Evolutionary conservation across 352 stramenopile genomes (phyloP).

Genomic region (Globisporangium spiculum): DNA sequence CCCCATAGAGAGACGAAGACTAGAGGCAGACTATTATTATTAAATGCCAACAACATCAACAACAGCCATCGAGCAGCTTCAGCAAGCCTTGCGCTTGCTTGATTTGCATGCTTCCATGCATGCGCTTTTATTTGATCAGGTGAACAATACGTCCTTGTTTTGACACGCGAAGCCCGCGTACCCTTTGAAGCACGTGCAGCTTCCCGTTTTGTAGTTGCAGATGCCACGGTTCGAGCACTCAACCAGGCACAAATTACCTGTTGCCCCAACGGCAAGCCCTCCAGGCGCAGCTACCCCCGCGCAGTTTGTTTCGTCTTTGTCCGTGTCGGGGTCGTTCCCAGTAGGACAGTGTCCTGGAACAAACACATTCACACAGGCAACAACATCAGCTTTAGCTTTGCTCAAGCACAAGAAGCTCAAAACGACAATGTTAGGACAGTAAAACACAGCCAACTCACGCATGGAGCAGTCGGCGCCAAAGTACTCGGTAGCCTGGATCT

Average conservation of each 20-base stretch:
- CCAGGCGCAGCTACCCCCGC: slow-evolving; percentile 36
- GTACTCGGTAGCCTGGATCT: slow-evolving; percentile 85
- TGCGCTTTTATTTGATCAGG: slow-evolving; percentile 13
- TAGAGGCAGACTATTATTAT: slow-evolving; percentile 8
- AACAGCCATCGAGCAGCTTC: neutral
- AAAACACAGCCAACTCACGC: slow-evolving; percentile 33
- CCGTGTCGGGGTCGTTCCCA: slow-evolving; percentile 73
- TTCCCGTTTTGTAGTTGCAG: slow-evolving; percentile 83
- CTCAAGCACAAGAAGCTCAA: neutral
- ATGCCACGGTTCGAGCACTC: slow-evolving; percentile 92
- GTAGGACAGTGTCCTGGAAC: slow-evolving; percentile 70
- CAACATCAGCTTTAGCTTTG: neutral
- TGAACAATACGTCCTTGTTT: slow-evolving; percentile 30
- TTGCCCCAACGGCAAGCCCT: slow-evolving; percentile 33
- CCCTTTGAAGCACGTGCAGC: slow-evolving; percentile 88
- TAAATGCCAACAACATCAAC: neutral
- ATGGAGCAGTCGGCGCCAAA: slow-evolving; percentile 88
- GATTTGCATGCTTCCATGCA: neutral
- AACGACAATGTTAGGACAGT: neutral
- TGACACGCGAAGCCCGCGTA: slow-evolving; percentile 66
- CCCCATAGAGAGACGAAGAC: slow-evolving; percentile 9
- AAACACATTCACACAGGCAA: neutral
- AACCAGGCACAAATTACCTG: slow-evolving; percentile 87
- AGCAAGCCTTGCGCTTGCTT: neutral
- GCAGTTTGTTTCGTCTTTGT: slow-evolving; percentile 76